These are phyloP conservation scores for Erysiphe neolycopersici DNA, from an alignment of 2,329 filamentous ascomycete species.

Conservation along the genomic window DNA sequence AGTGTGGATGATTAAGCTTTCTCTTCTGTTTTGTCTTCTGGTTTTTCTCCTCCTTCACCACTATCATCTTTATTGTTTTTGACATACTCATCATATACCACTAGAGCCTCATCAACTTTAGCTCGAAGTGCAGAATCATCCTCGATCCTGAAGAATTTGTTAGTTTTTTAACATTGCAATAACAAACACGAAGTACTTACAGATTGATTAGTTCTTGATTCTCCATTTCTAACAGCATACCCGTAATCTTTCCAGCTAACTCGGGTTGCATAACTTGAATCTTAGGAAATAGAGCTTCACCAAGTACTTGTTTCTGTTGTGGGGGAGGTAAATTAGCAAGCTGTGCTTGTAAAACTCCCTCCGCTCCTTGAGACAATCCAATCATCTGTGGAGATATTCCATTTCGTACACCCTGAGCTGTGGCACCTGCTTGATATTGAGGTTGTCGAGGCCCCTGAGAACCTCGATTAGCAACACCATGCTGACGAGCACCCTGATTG, in stretches of 20 bases:
- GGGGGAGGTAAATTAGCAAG: constrained; percentile 27
- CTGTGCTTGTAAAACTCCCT: constrained; percentile 27
- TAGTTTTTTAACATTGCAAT: constrained; percentile 6
- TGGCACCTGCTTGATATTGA: constrained; percentile 14
- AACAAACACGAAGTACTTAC: constrained; percentile 32
- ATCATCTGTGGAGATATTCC: constrained; percentile 13
- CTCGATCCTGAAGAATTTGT: constrained; percentile 36
- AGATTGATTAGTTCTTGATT: constrained; percentile 81
- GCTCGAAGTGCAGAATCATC: constrained; percentile 69
- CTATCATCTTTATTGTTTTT: constrained; percentile 26
- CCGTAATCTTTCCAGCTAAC: constrained; percentile 95
- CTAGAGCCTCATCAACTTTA: constrained; percentile 94
- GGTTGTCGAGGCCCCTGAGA: constrained; percentile 14
- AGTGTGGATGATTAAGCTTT: constrained; percentile 21
- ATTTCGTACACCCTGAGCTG: constrained; percentile 13
- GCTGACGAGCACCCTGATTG: constrained; percentile 23
- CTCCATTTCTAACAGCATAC: constrained; percentile 99
- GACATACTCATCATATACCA: constrained; percentile 95
- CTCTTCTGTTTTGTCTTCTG: constrained; percentile 26
- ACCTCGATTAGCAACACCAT: constrained; percentile 15
- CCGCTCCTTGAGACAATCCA: constrained; percentile 11
- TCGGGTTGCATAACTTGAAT: constrained; percentile 86
- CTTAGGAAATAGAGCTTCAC: constrained; percentile 96
- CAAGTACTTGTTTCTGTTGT: constrained; percentile 96
- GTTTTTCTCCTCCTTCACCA: constrained; percentile 16